These are phyloP conservation scores for Hypoxylon lienhwacheense DNA, from an alignment of 495 filamentous ascomycete species.

Conservation along the genomic window DNA sequence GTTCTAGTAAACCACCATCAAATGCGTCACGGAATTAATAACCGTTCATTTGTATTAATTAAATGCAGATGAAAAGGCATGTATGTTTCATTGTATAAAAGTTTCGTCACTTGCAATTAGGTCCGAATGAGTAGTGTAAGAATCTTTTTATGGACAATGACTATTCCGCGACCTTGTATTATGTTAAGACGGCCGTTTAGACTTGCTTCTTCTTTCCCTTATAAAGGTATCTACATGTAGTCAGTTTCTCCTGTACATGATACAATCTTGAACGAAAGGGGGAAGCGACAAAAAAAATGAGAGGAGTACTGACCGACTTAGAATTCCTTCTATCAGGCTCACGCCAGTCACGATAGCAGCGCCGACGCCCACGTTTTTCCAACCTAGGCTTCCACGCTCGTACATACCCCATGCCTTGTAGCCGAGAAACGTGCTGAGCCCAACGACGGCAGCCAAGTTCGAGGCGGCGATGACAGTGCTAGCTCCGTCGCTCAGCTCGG, in stretches of 20 bases:
- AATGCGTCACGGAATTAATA: no score
- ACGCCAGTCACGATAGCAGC: conserved; percentile 53
- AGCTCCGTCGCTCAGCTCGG: conserved; percentile 37
- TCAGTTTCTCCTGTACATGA: conserved; percentile 2
- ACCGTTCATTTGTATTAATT: no score
- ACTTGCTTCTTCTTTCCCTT: conserved; percentile 45
- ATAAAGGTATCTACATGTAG: conserved; percentile 39
- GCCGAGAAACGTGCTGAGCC: conserved; percentile 50
- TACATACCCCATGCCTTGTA: conserved; percentile 56
- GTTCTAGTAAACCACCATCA: no score
- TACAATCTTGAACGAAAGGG: neutral
- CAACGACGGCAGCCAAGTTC: conserved; percentile 49
- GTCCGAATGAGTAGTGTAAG: no score
- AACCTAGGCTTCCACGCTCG: conserved; percentile 65
- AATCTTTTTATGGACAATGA: no score
- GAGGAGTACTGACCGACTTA: conserved; percentile 41
- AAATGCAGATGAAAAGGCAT: no score
- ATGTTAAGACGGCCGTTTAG: no score
- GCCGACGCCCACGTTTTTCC: conserved; percentile 68
- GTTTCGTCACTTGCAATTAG: no score
- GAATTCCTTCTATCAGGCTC: conserved; percentile 45
- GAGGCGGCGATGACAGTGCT: conserved; percentile 41
- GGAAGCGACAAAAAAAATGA: neutral
- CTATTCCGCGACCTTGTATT: no score
- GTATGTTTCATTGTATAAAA: no score